These are phyloP conservation scores for Beauveria sp. DNA, from an alignment of 2,329 filamentous ascomycete species.

Conservation along the genomic window DNA sequence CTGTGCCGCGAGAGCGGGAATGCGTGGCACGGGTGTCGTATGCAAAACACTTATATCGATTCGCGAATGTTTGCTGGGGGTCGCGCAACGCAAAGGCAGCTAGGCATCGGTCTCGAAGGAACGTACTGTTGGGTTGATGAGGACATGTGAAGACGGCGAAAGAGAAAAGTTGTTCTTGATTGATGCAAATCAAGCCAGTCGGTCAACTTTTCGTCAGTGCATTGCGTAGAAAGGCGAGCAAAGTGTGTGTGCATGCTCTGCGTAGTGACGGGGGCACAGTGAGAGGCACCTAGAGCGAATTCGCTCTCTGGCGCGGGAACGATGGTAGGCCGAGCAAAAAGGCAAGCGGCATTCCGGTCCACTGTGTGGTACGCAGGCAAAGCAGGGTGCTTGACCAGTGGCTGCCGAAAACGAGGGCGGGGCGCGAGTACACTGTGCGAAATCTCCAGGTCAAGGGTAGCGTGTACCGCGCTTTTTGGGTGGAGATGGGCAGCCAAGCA, in stretches of 20 bases:
- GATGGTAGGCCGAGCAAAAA: not conserved
- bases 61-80: slow-evolving; percentile 4
- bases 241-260: not conserved
- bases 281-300: not conserved
- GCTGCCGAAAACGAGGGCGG: not conserved
- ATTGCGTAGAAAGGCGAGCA: not conserved
- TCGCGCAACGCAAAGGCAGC: not conserved
- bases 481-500: slow-evolving; percentile 21
- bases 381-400: not conserved
- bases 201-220: no score
- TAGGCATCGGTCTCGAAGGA: not conserved
- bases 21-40: not conserved
- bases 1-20: not conserved
- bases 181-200: not conserved
- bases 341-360: not conserved
- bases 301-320: not conserved
- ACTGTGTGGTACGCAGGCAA: not conserved
- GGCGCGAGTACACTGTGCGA: slow-evolving; percentile 29
- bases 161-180: not conserved
- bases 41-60: slow-evolving; percentile 3
- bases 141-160: not conserved
- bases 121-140: no score
- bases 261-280: not conserved
- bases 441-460: not conserved
- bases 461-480: slow-evolving; percentile 29